phyloP scores from a whole-genome alignment of 148 eudicot species.

The Dianthus caryophyllus region DNA sequence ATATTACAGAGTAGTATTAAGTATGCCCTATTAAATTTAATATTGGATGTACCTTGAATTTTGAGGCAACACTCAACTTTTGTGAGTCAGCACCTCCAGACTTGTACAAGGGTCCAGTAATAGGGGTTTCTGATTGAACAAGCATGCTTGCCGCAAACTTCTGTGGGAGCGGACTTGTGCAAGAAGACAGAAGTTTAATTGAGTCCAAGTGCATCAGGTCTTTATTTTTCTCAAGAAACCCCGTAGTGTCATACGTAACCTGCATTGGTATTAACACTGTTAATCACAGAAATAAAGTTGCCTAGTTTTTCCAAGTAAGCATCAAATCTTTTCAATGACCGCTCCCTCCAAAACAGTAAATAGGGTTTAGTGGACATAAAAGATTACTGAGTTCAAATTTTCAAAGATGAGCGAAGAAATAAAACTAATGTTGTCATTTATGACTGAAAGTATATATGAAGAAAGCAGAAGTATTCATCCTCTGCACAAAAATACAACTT shows the following conservation, averaged over 20 bases:
- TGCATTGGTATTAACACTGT: constrained; percentile 19
- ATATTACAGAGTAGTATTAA: neutral
- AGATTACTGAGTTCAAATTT: no score
- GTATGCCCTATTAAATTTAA: neutral
- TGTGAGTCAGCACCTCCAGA: constrained; percentile 98
- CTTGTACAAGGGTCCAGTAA: constrained; percentile 70
- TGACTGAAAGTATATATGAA: no score
- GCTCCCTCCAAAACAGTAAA: neutral
- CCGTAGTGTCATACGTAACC: constrained; percentile 90
- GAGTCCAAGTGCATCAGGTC: constrained; percentile 77
- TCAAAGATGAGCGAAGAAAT: neutral
- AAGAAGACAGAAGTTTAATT: constrained; percentile 81
- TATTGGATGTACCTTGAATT: constrained; percentile 69
- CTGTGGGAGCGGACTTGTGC: constrained; percentile 67
- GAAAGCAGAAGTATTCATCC: neutral
- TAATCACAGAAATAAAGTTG: neutral
- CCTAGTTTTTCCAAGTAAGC: neutral
- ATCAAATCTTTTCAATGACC: neutral
- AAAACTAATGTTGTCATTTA: no score
- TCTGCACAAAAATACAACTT: neutral
- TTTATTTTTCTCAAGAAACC: constrained; percentile 91
- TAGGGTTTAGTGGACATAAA: constrained; percentile 1
- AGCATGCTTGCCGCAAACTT: constrained; percentile 75
- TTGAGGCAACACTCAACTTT: constrained; percentile 83
- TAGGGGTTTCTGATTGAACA: constrained; percentile 77